Conservation (phyloP, 1,284 basidiomycete genomes). For the Pseudozyma thailandica region DNA sequence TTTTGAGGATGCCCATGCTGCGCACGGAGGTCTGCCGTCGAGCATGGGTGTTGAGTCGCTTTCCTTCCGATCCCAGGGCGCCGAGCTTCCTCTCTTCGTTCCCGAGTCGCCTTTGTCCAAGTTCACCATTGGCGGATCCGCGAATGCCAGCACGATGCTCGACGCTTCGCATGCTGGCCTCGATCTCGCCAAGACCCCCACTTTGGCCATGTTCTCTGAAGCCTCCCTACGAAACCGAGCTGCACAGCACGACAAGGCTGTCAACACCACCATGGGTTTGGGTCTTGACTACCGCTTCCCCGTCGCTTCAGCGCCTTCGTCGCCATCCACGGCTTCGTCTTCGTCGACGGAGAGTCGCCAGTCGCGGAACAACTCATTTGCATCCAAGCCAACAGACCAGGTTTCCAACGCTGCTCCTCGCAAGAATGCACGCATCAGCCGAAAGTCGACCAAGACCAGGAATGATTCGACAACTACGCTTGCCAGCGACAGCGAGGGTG, state of each 20-base stretch:
- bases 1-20: conserved; percentile 13
- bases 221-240: conserved; percentile 33
- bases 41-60: conserved; percentile 13
- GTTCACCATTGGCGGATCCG: conserved; percentile 20
- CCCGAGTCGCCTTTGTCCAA: conserved; percentile 46
- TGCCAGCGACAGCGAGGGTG: conserved; percentile 16
- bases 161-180: conserved; percentile 25
- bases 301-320: conserved; percentile 33
- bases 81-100: conserved; percentile 41
- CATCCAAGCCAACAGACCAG: conserved; percentile 8
- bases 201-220: conserved; percentile 42
- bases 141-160: conserved; percentile 15
- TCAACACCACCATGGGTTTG: conserved; percentile 22
- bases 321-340: conserved; percentile 42
- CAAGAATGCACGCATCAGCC: conserved; percentile 18
- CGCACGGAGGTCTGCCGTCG: conserved; percentile 4
- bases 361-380: conserved; percentile 14
- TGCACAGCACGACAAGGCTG: conserved; percentile 16
- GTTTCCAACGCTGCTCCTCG: conserved; percentile 18
- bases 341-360: conserved; percentile 25
- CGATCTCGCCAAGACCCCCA: conserved; percentile 45
- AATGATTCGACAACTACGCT: conserved; percentile 4
- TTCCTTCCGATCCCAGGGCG: conserved; percentile 40
- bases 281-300: conserved; percentile 43
- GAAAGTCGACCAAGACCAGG: conserved; percentile 7